Conservation (phyloP, 2,329 filamentous ascomycete species). For the Arthroderma sp. region DNA sequence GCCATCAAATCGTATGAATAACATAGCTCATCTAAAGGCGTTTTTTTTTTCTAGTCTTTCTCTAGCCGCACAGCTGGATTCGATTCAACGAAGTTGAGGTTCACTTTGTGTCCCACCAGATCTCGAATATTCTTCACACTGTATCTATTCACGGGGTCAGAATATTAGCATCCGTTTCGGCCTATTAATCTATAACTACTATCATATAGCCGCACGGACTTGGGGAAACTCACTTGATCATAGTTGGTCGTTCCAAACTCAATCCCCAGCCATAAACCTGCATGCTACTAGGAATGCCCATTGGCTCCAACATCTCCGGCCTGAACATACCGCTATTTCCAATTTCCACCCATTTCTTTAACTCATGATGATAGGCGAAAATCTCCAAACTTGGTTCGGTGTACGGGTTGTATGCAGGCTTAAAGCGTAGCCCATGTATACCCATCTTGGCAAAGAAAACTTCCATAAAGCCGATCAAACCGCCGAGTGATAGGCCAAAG, state of each 20-base stretch:
- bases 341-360: slow-evolving; percentile 90
- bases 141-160: slow-evolving; percentile 34
- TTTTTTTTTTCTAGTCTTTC: slow-evolving; percentile 50
- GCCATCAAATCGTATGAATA: not conserved
- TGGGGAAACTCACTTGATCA: slow-evolving; percentile 66
- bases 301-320: slow-evolving; percentile 89
- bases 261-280: slow-evolving; percentile 90
- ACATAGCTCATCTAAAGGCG: not conserved
- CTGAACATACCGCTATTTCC: slow-evolving; percentile 98
- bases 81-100: slow-evolving; percentile 79
- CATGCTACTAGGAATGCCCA: slow-evolving; percentile 87
- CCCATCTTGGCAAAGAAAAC: slow-evolving; percentile 97
- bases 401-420: slow-evolving; percentile 92
- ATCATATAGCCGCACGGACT: not conserved
- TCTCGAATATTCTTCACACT: slow-evolving; percentile 82
- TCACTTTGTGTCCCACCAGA: slow-evolving; percentile 87
- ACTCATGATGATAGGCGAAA: slow-evolving; percentile 82
- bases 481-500: slow-evolving; percentile 82
- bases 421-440: slow-evolving; percentile 76
- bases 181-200: slow-evolving; percentile 8
- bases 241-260: slow-evolving; percentile 84
- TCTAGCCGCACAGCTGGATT: slow-evolving; percentile 86
- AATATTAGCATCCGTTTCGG: slow-evolving; percentile 7
- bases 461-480: slow-evolving; percentile 86
- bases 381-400: slow-evolving; percentile 98